phyloP scores from a whole-genome alignment of 805 yeast genomes.

The Candida nonsorbophila region DNA sequence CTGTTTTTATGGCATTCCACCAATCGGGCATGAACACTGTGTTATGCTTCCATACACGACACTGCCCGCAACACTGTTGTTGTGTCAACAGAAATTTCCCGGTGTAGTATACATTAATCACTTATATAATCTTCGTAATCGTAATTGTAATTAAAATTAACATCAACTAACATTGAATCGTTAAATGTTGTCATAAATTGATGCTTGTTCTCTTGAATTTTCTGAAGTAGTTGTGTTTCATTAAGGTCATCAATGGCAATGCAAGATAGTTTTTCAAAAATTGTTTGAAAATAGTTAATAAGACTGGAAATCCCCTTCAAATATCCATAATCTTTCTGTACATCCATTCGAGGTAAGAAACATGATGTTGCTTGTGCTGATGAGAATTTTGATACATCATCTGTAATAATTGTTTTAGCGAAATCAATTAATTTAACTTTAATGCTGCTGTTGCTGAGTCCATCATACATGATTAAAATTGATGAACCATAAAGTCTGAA shows the following conservation, averaged over 20 bases:
- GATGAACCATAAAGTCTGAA: slow-evolving; percentile 92
- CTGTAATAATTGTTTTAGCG: slow-evolving; percentile 76
- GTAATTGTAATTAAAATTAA: slow-evolving; percentile 11
- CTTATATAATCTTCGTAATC: slow-evolving; percentile 6
- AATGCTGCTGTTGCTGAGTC: slow-evolving; percentile 12
- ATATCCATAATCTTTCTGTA: slow-evolving; percentile 75
- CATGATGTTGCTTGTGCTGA: slow-evolving; percentile 64
- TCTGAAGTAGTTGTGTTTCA: slow-evolving; percentile 5
- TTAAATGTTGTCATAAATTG: slow-evolving; percentile 8
- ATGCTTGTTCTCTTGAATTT: slow-evolving; percentile 8
- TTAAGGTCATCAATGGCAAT: slow-evolving; percentile 13
- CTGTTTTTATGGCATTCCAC: too few relatives aligned
- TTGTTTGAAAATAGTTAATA: slow-evolving; percentile 54
- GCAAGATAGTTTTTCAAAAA: slow-evolving; percentile 54
- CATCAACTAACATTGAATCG: slow-evolving; percentile 10
- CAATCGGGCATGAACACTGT: too few relatives aligned
- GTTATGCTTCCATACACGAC: too few relatives aligned
- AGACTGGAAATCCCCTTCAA: slow-evolving; percentile 76
- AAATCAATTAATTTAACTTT: slow-evolving; percentile 84
- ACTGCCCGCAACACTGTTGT: too few relatives aligned
- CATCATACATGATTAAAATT: slow-evolving; percentile 80
- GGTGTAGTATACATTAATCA: too few relatives aligned
- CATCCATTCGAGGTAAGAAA: too few relatives aligned
- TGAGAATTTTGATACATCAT: slow-evolving; percentile 46
- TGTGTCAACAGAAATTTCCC: too few relatives aligned